Evolutionary conservation across 495 filamentous ascomycete genomes (phyloP).

Genomic region (Aspergillus funiculosus): DNA sequence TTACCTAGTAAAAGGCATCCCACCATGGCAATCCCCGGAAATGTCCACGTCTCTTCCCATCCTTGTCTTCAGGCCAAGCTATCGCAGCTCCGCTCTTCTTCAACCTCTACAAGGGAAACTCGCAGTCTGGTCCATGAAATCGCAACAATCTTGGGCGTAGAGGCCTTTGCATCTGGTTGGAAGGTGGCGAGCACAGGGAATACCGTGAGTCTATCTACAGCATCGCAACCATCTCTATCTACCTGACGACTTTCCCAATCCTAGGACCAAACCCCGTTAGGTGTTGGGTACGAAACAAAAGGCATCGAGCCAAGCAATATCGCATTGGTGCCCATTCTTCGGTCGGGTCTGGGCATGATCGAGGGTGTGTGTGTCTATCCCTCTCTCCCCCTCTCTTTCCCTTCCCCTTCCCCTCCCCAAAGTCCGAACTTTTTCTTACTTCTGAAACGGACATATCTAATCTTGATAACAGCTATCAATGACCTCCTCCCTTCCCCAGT

Average conservation of each 20-base stretch:
- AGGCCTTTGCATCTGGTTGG: conserved; percentile 69
- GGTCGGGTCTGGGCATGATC: conserved; percentile 85
- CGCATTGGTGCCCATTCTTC: conserved; percentile 83
- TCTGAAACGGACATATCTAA: conserved; percentile 1
- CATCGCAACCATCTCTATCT: no score
- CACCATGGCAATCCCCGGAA: conserved; percentile 30
- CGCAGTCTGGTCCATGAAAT: conserved; percentile 82
- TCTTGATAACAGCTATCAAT: conserved; percentile 56
- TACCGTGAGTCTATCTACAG: conserved; percentile 28
- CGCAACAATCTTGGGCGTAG: conserved; percentile 70
- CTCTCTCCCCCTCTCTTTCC: not conserved
- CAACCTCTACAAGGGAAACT: conserved; percentile 66
- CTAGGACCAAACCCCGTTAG: conserved; percentile 69
- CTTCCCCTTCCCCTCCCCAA: not conserved
- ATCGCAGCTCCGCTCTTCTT: conserved; percentile 72
- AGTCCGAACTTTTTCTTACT: not conserved
- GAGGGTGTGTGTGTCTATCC: conserved; percentile 47
- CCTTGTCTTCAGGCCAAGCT: conserved; percentile 86
- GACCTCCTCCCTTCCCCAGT: conserved; percentile 74
- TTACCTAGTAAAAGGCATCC: not conserved
- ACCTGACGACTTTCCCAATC: no score
- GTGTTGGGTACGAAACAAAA: conserved; percentile 59
- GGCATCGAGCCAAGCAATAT: conserved; percentile 57
- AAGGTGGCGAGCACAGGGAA: conserved; percentile 36
- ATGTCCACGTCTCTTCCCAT: conserved; percentile 75